Conservation (phyloP, 1,284 basidiomycete genomes). For the Apiotrichum domesticum region DNA sequence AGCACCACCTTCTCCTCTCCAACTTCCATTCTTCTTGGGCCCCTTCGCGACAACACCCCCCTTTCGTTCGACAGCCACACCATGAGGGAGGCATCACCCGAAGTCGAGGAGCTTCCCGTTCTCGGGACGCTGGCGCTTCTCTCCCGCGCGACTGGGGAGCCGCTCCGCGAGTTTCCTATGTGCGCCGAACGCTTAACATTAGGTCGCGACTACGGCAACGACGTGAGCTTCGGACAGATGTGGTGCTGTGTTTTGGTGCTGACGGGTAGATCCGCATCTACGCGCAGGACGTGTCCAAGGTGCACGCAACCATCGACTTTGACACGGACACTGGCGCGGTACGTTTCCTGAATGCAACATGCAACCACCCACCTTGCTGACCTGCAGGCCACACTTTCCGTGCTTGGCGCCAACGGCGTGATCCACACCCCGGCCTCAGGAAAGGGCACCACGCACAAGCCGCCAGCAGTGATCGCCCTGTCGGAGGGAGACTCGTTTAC, state of each 20-base stretch:
- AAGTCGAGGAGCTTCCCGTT: background rate
- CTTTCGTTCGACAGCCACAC: no score
- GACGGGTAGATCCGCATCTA: slow-evolving; percentile 38
- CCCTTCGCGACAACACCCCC: no score
- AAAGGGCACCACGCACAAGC: slow-evolving; percentile 12
- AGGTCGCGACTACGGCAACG: slow-evolving; percentile 38
- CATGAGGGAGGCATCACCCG: background rate
- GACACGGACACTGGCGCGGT: slow-evolving; percentile 34
- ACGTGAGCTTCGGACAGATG: slow-evolving; percentile 21
- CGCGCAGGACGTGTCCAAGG: slow-evolving; percentile 41
- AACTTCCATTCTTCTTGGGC: no score
- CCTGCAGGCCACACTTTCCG: slow-evolving; percentile 32
- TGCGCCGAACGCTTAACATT: slow-evolving; percentile 35
- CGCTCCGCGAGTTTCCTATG: slow-evolving; percentile 30
- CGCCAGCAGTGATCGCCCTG: slow-evolving; percentile 23
- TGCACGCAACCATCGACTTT: slow-evolving; percentile 42
- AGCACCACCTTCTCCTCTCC: no score
- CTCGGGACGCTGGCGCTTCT: slow-evolving; percentile 33
- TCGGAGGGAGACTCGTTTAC: slow-evolving; percentile 34
- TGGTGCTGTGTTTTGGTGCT: background rate
- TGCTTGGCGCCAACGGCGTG: slow-evolving; percentile 37
- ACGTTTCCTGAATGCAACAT: slow-evolving; percentile 7
- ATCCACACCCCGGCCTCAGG: slow-evolving; percentile 14
- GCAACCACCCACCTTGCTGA: background rate
- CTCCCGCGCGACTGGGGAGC: slow-evolving; percentile 26